phyloP scores from a whole-genome alignment of 78 protist genomes.

The Chrysochromulina parva region DNA sequence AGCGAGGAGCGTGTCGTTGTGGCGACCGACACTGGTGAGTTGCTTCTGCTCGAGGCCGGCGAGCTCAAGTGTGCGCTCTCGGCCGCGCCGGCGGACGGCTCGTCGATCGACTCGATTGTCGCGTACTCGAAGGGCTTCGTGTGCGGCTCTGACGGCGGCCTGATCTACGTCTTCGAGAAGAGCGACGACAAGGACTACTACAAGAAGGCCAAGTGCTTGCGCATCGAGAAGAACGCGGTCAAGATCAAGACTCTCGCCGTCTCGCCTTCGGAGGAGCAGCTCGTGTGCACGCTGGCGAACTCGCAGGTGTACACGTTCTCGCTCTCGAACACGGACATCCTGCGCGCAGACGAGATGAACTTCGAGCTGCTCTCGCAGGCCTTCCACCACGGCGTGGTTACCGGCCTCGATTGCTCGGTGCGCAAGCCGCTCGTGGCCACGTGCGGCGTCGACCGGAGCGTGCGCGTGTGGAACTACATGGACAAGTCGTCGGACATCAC shows the following conservation, averaged over 20 bases:
- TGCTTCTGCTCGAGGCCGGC: constrained; percentile 49
- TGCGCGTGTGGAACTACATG: constrained; percentile 63
- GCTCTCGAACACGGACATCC: constrained; percentile 50
- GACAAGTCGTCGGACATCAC: constrained; percentile 43
- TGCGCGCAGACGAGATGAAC: constrained; percentile 8
- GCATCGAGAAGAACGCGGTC: constrained; percentile 27
- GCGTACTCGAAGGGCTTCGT: constrained; percentile 56
- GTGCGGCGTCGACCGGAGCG: constrained; percentile 42
- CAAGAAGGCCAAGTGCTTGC: not conserved
- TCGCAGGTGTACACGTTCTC: constrained; percentile 44
- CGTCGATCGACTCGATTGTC: constrained; percentile 29
- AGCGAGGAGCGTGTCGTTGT: constrained; percentile 53
- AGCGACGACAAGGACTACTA: constrained; percentile 34
- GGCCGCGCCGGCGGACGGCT: constrained; percentile 24
- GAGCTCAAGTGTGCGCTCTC: constrained; percentile 38
- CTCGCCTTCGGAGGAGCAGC: constrained; percentile 57
- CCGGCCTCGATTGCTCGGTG: constrained; percentile 62
- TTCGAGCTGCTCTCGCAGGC: constrained; percentile 10
- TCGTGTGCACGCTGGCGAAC: constrained; percentile 36
- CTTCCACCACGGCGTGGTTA: constrained; percentile 29
- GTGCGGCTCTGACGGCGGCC: constrained; percentile 53
- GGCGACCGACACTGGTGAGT: constrained; percentile 43
- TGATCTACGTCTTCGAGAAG: constrained; percentile 41
- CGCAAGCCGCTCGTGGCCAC: constrained; percentile 75
- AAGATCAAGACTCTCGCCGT: not conserved